phyloP scores from a whole-genome alignment of 306 rosid genomes.

The Medicago arabica region DNA sequence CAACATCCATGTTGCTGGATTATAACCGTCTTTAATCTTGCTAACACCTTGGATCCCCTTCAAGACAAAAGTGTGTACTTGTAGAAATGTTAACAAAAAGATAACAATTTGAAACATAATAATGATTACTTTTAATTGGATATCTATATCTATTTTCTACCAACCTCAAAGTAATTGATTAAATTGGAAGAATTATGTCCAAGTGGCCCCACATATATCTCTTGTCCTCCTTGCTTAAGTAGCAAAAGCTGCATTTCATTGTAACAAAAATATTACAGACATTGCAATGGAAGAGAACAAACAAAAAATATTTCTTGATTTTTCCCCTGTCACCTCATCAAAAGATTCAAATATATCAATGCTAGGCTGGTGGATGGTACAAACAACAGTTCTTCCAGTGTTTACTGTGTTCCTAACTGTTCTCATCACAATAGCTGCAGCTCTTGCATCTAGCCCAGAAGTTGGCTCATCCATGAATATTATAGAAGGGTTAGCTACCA shows the following conservation, averaged over 20 bases:
- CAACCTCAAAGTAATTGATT: constrained; percentile 53
- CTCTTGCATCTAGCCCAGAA: constrained; percentile 72
- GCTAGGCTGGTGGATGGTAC: constrained; percentile 77
- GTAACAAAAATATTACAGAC: constrained; percentile 8
- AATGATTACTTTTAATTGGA: constrained; percentile 3
- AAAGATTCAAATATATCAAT: constrained; percentile 72
- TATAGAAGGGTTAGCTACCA: constrained; percentile 70
- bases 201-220: constrained; percentile 58
- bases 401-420: constrained; percentile 69
- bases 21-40: constrained; percentile 56
- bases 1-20: constrained; percentile 65
- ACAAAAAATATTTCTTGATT: background rate
- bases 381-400: constrained; percentile 73
- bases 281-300: constrained; percentile 11
- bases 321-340: constrained; percentile 55
- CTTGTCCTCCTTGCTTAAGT: constrained; percentile 61
- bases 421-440: constrained; percentile 75
- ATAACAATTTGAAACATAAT: constrained; percentile 4
- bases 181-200: constrained; percentile 56
- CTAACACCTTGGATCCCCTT: constrained; percentile 55
- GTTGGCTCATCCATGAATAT: constrained; percentile 83
- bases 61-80: constrained; percentile 31
- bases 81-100: background rate
- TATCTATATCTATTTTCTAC: background rate
- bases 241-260: constrained; percentile 54